Percentiles rank a stretch among this genome's conserved stretches.
These are phyloP conservation scores for Fusarium gaditjirri DNA, from an alignment of 2,329 filamentous ascomycete genomes.

Conservation along the genomic window DNA sequence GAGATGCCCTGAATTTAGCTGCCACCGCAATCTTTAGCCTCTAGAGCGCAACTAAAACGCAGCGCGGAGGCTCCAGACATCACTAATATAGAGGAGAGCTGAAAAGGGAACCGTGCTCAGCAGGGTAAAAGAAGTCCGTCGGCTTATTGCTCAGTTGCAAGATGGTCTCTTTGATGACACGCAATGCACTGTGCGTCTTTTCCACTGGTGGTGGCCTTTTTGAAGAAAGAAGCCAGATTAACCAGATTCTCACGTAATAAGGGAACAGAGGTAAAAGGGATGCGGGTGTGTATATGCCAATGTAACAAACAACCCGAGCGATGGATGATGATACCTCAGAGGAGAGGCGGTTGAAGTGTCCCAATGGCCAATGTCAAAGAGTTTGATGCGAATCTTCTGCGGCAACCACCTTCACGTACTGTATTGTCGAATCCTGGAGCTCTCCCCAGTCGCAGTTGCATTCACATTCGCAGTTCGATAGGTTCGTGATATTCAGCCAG, in stretches of 20 bases:
- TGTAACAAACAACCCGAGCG: background rate
- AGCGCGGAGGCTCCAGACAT: constrained; percentile 7
- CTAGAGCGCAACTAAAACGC: constrained; percentile 26
- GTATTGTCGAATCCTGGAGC: constrained; percentile 15
- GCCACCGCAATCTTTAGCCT: constrained; percentile 42
- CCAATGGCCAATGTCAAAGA: background rate
- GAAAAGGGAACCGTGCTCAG: constrained; percentile 17
- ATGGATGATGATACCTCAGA: constrained; percentile 1
- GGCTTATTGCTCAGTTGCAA: background rate
- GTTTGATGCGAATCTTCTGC: constrained; percentile 3
- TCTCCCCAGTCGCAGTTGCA: background rate
- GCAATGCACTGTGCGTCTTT: constrained; percentile 20
- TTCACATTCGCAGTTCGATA: background rate
- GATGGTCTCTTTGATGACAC: constrained; percentile 12
- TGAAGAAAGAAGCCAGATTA: constrained; percentile 12
- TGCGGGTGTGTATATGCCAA: constrained; percentile 25
- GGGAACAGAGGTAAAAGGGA: constrained; percentile 1
- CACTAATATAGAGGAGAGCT: constrained; percentile 4
- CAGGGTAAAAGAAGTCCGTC: background rate
- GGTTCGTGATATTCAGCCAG: constrained; percentile 6
- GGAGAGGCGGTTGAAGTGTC: background rate
- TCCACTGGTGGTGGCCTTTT: background rate
- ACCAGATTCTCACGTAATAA: constrained; percentile 38
- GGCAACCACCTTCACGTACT: background rate
- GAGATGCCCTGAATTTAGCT: constrained; percentile 36